phyloP scores from a whole-genome alignment of 257 asterid genomes.

The Petrea volubilis region DNA sequence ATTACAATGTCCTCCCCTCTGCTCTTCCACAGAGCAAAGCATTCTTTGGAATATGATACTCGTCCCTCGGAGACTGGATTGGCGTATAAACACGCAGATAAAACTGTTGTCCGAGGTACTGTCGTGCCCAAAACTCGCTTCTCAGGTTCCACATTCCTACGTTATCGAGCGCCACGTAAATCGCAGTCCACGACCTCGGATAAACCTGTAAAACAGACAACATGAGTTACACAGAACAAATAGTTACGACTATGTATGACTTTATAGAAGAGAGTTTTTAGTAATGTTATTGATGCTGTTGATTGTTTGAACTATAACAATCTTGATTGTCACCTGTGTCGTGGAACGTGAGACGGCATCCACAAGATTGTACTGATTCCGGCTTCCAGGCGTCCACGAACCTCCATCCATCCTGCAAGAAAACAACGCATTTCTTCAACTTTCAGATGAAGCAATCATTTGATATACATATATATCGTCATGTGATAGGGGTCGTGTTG shows the following conservation, averaged over 20 bases:
- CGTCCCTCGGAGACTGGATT: conserved; percentile 49
- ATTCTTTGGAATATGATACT: conserved; percentile 56
- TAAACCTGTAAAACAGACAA: conserved; percentile 48
- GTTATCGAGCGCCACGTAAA: conserved; percentile 67
- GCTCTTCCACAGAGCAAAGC: conserved; percentile 77
- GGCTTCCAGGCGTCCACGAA: conserved; percentile 50
- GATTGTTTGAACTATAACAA: neutral
- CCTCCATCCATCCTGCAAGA: conserved; percentile 66
- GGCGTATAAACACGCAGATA: conserved; percentile 67
- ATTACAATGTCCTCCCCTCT: conserved; percentile 22
- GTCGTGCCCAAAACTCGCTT: conserved; percentile 66
- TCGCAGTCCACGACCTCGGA: conserved; percentile 74
- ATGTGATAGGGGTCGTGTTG: too few relatives aligned
- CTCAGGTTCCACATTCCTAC: conserved; percentile 88
- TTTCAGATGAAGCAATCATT: too few relatives aligned
- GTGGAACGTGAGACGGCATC: conserved; percentile 73
- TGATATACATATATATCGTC: too few relatives aligned
- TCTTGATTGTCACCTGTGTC: conserved; percentile 47
- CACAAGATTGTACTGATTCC: conserved; percentile 53
- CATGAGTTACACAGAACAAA: neutral
- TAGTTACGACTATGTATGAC: neutral
- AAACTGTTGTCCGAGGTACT: conserved; percentile 72
- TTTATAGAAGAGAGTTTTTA: neutral
- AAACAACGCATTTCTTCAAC: neutral
- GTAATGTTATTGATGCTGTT: neutral